These are phyloP conservation scores for Chenopodium suecicum DNA, from an alignment of 148 eudicot species.

Conservation along the genomic window DNA sequence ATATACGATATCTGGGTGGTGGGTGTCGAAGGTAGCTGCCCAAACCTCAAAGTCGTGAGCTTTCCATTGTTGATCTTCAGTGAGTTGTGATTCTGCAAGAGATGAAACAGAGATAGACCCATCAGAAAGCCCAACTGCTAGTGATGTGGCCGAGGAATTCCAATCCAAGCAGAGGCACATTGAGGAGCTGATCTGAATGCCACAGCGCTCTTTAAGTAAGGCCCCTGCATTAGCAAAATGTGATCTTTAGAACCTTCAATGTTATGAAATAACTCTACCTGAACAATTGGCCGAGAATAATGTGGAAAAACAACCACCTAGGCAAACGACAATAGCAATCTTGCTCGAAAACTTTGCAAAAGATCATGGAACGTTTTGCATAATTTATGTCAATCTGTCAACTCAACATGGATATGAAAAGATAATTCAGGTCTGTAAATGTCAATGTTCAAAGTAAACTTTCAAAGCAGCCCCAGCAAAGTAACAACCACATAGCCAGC, in stretches of 20 bases:
- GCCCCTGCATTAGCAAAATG: slow-evolving; percentile 36
- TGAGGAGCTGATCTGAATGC: slow-evolving; percentile 62
- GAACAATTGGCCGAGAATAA: not conserved
- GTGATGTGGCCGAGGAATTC: slow-evolving; percentile 69
- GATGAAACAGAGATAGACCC: slow-evolving; percentile 74
- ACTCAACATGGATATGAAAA: not conserved
- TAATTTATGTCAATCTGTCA: not conserved
- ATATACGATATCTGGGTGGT: slow-evolving; percentile 77
- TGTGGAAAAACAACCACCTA: not conserved
- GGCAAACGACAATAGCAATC: not conserved
- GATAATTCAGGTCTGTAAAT: not conserved
- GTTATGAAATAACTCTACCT: not conserved
- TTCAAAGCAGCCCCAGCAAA: not conserved
- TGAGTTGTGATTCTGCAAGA: slow-evolving; percentile 52
- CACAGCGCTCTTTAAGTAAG: slow-evolving; percentile 43
- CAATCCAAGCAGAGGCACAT: slow-evolving; percentile 95
- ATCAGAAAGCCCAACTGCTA: slow-evolving; percentile 78
- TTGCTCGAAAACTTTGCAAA: not conserved
- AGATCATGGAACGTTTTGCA: not conserved
- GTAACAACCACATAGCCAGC: not conserved
- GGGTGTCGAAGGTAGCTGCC: slow-evolving; percentile 77
- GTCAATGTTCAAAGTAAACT: not conserved
- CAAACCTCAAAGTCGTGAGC: slow-evolving; percentile 91
- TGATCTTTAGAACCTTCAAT: not conserved
- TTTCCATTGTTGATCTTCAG: slow-evolving; percentile 67